phyloP scores from a whole-genome alignment of 768 basidiomycete species.

The Amanita phalloides region DNA sequence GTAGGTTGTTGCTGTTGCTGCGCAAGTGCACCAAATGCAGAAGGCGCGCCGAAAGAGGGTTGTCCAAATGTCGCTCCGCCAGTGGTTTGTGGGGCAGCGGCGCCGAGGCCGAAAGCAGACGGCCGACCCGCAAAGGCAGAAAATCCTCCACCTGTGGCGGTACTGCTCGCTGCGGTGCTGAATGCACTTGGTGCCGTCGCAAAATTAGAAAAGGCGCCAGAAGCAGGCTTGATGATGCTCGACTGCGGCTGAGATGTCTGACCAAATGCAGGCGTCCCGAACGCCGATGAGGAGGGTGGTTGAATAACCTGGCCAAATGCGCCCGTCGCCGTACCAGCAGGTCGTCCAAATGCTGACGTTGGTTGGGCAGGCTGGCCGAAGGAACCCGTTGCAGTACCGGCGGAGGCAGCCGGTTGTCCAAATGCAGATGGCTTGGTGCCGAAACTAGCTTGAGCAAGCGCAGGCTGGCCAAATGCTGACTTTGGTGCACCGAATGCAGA shows the following conservation, averaged over 20 bases:
- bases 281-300: constrained; percentile 19
- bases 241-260: constrained; percentile 17
- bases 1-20: constrained; percentile 6
- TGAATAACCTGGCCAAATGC: constrained; percentile 22
- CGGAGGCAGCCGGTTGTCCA: constrained; percentile 17
- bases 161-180: constrained; percentile 10
- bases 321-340: constrained; percentile 20
- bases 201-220: constrained; percentile 40
- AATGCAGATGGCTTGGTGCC: constrained; percentile 21
- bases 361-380: no score
- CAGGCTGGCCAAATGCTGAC: constrained; percentile 21
- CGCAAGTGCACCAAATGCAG: constrained; percentile 3
- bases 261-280: constrained; percentile 21
- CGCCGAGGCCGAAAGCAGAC: constrained; percentile 27
- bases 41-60: constrained; percentile 5
- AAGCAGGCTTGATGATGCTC: constrained; percentile 35
- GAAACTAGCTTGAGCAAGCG: constrained; percentile 26
- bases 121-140: constrained; percentile 41
- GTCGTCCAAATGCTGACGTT: constrained; percentile 19
- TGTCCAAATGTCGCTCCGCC: constrained; percentile 19
- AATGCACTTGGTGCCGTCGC: constrained; percentile 22
- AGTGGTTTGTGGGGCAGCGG: constrained; percentile 14
- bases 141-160: constrained; percentile 29
- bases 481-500: constrained; percentile 19
- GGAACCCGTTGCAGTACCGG: constrained; percentile 15